Conservation (phyloP, 2,329 filamentous ascomycete genomes). For the Scytalidium sp. region DNA sequence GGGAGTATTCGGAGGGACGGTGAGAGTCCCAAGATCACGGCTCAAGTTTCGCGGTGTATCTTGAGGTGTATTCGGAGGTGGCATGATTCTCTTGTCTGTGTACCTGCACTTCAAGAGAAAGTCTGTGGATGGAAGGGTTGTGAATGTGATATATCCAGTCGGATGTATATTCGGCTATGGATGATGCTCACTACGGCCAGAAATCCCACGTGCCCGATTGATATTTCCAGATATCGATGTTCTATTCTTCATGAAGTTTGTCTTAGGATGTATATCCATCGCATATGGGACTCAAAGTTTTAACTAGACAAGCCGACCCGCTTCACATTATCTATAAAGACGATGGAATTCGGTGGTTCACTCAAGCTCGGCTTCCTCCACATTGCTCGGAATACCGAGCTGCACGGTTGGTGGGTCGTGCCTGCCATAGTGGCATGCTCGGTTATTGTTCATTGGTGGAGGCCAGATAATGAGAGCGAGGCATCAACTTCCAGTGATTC, state of each 20-base stretch:
- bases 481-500: background rate
- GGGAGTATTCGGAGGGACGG: constrained; percentile 4
- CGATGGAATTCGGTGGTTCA: background rate
- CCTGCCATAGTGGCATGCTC: background rate
- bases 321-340: background rate
- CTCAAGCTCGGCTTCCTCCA: background rate
- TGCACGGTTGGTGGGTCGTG: background rate
- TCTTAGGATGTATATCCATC: background rate
- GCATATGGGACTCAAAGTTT: background rate
- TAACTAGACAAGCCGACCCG: background rate
- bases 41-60: constrained; percentile 2
- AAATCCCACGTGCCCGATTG: too few relatives aligned
- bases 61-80: constrained; percentile 4
- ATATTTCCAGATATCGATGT: too few relatives aligned
- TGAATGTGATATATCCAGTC: too few relatives aligned
- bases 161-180: too few relatives aligned
- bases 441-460: background rate
- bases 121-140: too few relatives aligned
- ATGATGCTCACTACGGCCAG: too few relatives aligned
- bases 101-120: too few relatives aligned
- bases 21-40: background rate
- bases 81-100: constrained; percentile 2
- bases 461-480: background rate
- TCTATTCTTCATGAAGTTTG: background rate
- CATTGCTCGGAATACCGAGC: background rate